These are phyloP conservation scores for Prunus yedoensis DNA, from an alignment of 331 rosid species.

Conservation along the genomic window DNA sequence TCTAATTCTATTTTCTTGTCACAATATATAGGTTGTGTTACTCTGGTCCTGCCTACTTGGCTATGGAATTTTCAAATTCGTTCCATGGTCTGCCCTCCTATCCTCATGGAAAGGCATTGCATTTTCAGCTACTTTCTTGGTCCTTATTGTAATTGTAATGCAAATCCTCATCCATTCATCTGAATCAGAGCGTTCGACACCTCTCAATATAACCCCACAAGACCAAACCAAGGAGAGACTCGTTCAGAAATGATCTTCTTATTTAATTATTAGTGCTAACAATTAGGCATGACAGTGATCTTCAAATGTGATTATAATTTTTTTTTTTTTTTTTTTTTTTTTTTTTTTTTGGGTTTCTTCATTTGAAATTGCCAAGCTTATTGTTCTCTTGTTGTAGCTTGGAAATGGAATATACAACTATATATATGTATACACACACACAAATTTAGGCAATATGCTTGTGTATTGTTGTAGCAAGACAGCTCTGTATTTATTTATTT, in stretches of 20 bases:
- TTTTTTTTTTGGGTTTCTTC: background rate
- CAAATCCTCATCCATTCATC: slow-evolving; percentile 65
- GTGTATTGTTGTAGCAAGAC: background rate
- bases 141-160: slow-evolving; percentile 48
- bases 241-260: slow-evolving; percentile 30
- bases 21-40: slow-evolving; percentile 49
- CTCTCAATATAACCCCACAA: slow-evolving; percentile 31
- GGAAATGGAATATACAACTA: background rate
- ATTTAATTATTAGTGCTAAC: background rate
- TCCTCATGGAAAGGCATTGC: slow-evolving; percentile 70
- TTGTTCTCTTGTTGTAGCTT: background rate
- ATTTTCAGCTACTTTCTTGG: slow-evolving; percentile 37
- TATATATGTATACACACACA: too few relatives aligned
- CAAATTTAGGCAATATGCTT: too few relatives aligned
- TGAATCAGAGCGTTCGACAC: slow-evolving; percentile 47
- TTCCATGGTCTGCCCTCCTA: slow-evolving; percentile 49
- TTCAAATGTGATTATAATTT: too few relatives aligned
- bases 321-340: too few relatives aligned
- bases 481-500: too few relatives aligned
- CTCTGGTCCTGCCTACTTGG: slow-evolving; percentile 52
- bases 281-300: too few relatives aligned
- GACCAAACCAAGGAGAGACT: slow-evolving; percentile 45
- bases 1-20: slow-evolving; percentile 9
- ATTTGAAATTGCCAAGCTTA: background rate
- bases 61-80: slow-evolving; percentile 33